Evolutionary conservation across 2,329 filamentous ascomycete genomes (phyloP).

Genomic region (Juglanconis sp.): DNA sequence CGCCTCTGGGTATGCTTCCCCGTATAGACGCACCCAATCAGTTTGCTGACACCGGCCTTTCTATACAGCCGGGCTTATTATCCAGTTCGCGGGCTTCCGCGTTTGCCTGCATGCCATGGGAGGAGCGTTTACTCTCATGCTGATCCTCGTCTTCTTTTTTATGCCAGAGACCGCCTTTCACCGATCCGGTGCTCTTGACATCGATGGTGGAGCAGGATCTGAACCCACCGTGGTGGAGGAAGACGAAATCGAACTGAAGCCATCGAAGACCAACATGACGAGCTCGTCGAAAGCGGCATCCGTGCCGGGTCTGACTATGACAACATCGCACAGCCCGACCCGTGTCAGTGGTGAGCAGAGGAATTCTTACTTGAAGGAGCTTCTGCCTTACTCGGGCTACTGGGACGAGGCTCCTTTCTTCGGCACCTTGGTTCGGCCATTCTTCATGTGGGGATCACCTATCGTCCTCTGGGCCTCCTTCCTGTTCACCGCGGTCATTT

Average conservation of each 20-base stretch:
- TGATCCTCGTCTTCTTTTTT: conserved; percentile 37
- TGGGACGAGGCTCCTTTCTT: conserved; percentile 34
- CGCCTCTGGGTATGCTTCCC: conserved; percentile 33
- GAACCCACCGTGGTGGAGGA: conserved; percentile 14
- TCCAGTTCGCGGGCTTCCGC: conserved; percentile 33
- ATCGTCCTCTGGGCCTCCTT: conserved; percentile 37
- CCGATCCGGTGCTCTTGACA: conserved; percentile 27
- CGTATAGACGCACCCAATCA: too few species aligned
- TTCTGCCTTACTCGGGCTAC: conserved; percentile 36
- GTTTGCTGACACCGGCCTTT: not conserved
- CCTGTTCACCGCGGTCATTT: conserved; percentile 36
- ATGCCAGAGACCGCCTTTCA: conserved; percentile 40
- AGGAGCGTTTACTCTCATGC: conserved; percentile 34
- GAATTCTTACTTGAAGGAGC: conserved; percentile 26
- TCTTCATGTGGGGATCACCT: conserved; percentile 33
- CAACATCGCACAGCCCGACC: not conserved
- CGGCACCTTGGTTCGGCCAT: conserved; percentile 33
- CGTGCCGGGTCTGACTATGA: not conserved
- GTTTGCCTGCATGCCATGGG: conserved; percentile 36
- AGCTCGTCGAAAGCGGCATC: not conserved
- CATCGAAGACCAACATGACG: not conserved
- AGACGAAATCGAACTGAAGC: conserved; percentile 20
- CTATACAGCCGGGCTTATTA: conserved; percentile 33
- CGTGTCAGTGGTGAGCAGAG: conserved; percentile 14
- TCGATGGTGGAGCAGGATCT: conserved; percentile 28